Base-by-base conservation (phyloP, 2,329 filamentous ascomycete species). In the Coniosporium tulheliwenetii region DNA sequence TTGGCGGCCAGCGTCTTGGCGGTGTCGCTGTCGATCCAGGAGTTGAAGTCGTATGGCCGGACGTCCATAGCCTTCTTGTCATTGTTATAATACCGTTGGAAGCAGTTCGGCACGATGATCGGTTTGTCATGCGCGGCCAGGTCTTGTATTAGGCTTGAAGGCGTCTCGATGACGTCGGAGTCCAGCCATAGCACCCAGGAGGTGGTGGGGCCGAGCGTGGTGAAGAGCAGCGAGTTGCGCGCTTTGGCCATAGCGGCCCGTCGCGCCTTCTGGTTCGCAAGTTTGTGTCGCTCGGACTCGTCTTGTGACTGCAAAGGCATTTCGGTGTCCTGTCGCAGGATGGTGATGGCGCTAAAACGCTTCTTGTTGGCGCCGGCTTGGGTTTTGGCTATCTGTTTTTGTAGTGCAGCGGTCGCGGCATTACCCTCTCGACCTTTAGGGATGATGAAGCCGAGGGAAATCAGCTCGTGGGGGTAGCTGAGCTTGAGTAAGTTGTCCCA, bases 121-220 rank as follows among this genome's bases (percentile, higher is more conserved):
- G 85, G 74, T 62, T 91, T 85, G 62, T 96, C 76, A 61, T 93
- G 85, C 8, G 69, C 63, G 2, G 91, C 87, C 14, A 98, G 74
- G 56, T 98, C 91, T 58, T 98, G 85, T 49, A 98, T 93, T 39
- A 98, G 67, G 2, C 77, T 73, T 0, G 77, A 67, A 0, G 89
- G 91, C 4, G 85, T 85, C 64, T 98, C 91, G 50, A 98, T 58
- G 47, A 98, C 81, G 59, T 98, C 91, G 32, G 79, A 74, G 56
- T 98, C 91, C 29, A 98, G 71, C 91, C 91, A 98, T 16, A 98
- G 70, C 30, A 98, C 87, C 91, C 91, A 98, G 0, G 85, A 91
- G 0, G 86, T 95, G 10, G 77, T 73, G 1, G 87, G 87, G 1
- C 89, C 87, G 8, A 98, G 68, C 0, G 89, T 96, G 8, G 91